Conservation (phyloP, 495 filamentous ascomycete species). For the Sphaerosporella brunnea region DNA sequence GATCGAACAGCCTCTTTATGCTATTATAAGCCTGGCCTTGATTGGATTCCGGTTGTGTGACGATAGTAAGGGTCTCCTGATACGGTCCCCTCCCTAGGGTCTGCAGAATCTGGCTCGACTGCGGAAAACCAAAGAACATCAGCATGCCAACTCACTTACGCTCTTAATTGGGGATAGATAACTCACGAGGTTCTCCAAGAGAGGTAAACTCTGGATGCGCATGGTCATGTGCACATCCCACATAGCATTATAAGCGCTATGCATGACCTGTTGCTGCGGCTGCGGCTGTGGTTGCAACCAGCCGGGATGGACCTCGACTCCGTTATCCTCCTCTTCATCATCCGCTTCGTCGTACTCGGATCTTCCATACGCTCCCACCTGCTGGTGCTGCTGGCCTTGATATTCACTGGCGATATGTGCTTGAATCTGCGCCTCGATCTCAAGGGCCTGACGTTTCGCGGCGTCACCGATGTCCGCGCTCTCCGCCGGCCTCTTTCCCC, state of each 20-base stretch:
- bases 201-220: constrained; percentile 50
- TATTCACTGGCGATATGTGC: constrained; percentile 9
- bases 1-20: constrained; percentile 62
- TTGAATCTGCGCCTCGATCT: constrained; percentile 5
- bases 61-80: constrained; percentile 53
- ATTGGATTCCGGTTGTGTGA: constrained; percentile 56
- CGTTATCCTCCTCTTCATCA: constrained; percentile 19
- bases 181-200: constrained; percentile 53
- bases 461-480: constrained; percentile 5
- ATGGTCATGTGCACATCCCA: constrained; percentile 33
- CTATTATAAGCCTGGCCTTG: constrained; percentile 64
- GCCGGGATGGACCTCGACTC: constrained; percentile 21
- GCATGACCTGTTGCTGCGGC: constrained; percentile 9
- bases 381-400: not conserved
- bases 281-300: constrained; percentile 4
- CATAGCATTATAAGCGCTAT: too few species aligned
- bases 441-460: constrained; percentile 8
- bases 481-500: constrained; percentile 24
- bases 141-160: too few species aligned
- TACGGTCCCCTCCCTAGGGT: constrained; percentile 52
- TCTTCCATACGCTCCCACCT: not conserved
- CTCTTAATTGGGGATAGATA: constrained; percentile 3
- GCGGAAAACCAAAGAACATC: too few species aligned
- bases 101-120: constrained; percentile 55
- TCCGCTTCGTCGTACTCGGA: constrained; percentile 9